A percentile compares a stretch with the other conserved stretches of the same genome.
Evolutionary conservation across 768 basidiomycete species (phyloP).

Genomic region (Tephrocybe sp.): DNA sequence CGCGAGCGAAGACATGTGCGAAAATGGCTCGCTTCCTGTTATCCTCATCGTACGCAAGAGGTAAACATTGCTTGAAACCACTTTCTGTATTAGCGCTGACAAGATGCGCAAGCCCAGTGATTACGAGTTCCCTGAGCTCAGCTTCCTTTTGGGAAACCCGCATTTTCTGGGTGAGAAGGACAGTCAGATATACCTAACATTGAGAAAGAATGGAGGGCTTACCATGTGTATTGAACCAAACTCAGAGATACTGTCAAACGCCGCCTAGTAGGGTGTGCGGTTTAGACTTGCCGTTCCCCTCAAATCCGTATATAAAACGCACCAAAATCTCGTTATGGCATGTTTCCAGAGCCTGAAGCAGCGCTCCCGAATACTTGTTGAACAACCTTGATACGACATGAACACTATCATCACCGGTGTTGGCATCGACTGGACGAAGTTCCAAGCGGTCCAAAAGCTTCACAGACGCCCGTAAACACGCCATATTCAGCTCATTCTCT

Average conservation of each 20-base stretch:
- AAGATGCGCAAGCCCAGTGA: conserved; percentile 77
- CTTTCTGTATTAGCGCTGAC: conserved; percentile 83
- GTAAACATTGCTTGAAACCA: conserved; percentile 85
- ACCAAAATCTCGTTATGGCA: conserved; percentile 48
- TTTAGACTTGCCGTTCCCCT: conserved; percentile 3
- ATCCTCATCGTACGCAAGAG: conserved; percentile 74
- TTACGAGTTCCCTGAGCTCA: conserved; percentile 72
- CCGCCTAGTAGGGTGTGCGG: conserved; percentile 30
- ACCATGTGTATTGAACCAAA: conserved; percentile 46
- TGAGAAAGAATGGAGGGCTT: background rate
- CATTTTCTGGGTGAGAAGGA: conserved; percentile 31
- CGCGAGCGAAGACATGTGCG: conserved; percentile 79
- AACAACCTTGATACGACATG: conserved; percentile 78
- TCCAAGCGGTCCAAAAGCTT: conserved; percentile 74
- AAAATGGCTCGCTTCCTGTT: conserved; percentile 73
- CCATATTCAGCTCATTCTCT: conserved; percentile 70
- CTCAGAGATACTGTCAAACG: conserved; percentile 49
- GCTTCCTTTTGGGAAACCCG: conserved; percentile 48
- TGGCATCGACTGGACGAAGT: conserved; percentile 53
- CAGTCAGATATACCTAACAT: background rate
- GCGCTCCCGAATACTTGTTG: conserved; percentile 67
- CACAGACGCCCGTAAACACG: conserved; percentile 71
- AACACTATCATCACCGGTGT: conserved; percentile 58
- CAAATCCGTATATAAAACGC: conserved; percentile 10
- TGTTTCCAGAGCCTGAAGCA: conserved; percentile 59